Evolutionary conservation across 106 monocot species (phyloP).

Genomic region (Allium cepa): DNA sequence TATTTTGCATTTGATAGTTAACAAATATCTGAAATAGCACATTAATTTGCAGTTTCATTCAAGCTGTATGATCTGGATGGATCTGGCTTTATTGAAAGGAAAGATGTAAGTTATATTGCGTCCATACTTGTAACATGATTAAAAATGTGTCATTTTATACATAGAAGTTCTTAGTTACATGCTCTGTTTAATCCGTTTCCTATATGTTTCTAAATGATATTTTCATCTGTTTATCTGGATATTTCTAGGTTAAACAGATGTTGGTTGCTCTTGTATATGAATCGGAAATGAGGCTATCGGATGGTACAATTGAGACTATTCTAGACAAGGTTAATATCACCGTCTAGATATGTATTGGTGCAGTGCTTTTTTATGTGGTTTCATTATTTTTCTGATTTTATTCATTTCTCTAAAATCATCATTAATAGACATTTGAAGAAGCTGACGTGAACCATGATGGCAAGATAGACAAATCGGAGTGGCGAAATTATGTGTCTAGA

Average conservation of each 20-base stretch:
- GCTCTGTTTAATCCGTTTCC: neutral
- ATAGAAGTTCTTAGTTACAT: neutral
- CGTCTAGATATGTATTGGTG: neutral
- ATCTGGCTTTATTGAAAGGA: constrained; percentile 77
- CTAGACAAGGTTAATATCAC: constrained; percentile 60
- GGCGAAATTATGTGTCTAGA: constrained; percentile 70
- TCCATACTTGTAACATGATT: neutral
- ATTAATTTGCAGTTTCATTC: constrained; percentile 71
- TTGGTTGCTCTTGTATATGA: constrained; percentile 79
- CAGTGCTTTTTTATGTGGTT: too few relatives aligned
- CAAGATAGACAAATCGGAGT: constrained; percentile 90
- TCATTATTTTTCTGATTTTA: neutral
- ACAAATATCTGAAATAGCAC: neutral
- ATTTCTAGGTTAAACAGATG: constrained; percentile 83
- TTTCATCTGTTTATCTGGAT: neutral
- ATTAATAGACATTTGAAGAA: constrained; percentile 76
- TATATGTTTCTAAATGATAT: neutral
- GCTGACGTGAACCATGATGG: constrained; percentile 91
- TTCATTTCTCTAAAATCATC: neutral
- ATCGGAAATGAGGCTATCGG: constrained; percentile 84
- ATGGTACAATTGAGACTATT: constrained; percentile 83
- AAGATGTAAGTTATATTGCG: constrained; percentile 42
- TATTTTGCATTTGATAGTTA: neutral
- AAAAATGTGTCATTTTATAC: neutral
- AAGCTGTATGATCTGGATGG: constrained; percentile 80